Evolutionary conservation across 1,139 yeast species (phyloP).

Genomic region (Yamadazyma trypodendri): DNA sequence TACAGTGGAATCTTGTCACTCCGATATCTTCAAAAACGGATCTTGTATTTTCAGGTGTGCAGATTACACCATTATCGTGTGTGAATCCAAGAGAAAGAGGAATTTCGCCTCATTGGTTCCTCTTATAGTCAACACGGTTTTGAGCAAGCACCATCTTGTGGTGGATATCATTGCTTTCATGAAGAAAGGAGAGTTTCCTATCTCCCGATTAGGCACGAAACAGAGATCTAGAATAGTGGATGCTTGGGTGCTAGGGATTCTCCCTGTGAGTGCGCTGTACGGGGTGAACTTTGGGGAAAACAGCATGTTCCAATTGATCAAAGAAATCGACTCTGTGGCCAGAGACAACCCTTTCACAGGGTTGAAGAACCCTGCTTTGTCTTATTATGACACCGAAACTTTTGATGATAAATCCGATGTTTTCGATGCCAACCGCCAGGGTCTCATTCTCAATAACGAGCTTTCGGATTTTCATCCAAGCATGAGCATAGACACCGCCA

Average conservation of each 20-base stretch:
- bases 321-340: conserved; percentile 47
- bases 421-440: conserved; percentile 30
- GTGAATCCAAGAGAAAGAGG: conserved; percentile 58
- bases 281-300: conserved; percentile 68
- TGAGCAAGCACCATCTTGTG: conserved; percentile 82
- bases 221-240: conserved; percentile 72
- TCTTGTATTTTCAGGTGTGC: conserved; percentile 80
- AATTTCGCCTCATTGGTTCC: conserved; percentile 77
- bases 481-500: conserved; percentile 5
- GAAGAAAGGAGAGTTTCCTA: conserved; percentile 61
- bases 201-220: conserved; percentile 69
- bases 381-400: conserved; percentile 37
- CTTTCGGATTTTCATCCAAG: neutral
- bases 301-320: conserved; percentile 53
- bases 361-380: conserved; percentile 43
- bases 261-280: conserved; percentile 43
- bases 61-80: conserved; percentile 75
- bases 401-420: conserved; percentile 25
- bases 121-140: conserved; percentile 71
- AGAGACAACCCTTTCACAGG: conserved; percentile 44
- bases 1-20: conserved; percentile 68
- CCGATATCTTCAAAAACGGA: conserved; percentile 56
- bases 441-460: conserved; percentile 26
- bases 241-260: conserved; percentile 51
- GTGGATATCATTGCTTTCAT: conserved; percentile 84